Evolutionary conservation across 805 yeast species (phyloP).

Genomic region (Suhomyces vadensis): DNA sequence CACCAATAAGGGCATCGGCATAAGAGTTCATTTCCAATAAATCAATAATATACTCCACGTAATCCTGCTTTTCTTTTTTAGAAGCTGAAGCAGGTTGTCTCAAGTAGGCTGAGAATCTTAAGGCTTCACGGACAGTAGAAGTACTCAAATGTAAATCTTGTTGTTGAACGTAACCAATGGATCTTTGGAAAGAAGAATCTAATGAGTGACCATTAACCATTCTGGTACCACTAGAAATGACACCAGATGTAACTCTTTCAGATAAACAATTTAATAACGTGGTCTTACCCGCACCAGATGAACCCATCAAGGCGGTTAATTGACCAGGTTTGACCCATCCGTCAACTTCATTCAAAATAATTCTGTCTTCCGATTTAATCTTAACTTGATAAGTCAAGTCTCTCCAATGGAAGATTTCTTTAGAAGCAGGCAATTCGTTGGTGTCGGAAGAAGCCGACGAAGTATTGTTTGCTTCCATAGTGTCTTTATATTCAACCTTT

Average conservation of each 20-base stretch:
- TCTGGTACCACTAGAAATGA: slow-evolving; percentile 35
- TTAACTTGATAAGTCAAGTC: slow-evolving; percentile 70
- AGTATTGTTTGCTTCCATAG: slow-evolving; percentile 26
- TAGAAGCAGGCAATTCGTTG: slow-evolving; percentile 18
- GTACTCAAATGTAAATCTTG: slow-evolving; percentile 35
- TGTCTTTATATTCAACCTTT: slow-evolving; percentile 27
- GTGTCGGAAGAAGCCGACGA: slow-evolving; percentile 11
- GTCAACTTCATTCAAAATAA: slow-evolving; percentile 63
- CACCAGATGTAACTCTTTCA: slow-evolving; percentile 23
- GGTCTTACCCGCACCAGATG: slow-evolving; percentile 50
- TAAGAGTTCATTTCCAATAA: slow-evolving; percentile 27
- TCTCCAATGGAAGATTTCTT: slow-evolving; percentile 74
- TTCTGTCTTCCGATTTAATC: slow-evolving; percentile 59
- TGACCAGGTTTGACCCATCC: slow-evolving; percentile 88
- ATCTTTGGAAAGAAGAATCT: slow-evolving; percentile 32
- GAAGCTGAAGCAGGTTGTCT: slow-evolving; percentile 27
- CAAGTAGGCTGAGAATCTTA: slow-evolving; percentile 27
- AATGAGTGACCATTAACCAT: slow-evolving; percentile 30
- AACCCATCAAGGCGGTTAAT: slow-evolving; percentile 69
- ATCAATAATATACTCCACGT: slow-evolving; percentile 27
- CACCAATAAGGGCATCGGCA: slow-evolving; percentile 35
- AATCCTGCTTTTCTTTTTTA: slow-evolving; percentile 22
- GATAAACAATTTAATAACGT: slow-evolving; percentile 44
- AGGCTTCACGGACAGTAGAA: slow-evolving; percentile 33
- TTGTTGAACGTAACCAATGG: slow-evolving; percentile 36